These are phyloP conservation scores for Babesia sp. DNA, from an alignment of 169 alveolate species.

Conservation along the genomic window DNA sequence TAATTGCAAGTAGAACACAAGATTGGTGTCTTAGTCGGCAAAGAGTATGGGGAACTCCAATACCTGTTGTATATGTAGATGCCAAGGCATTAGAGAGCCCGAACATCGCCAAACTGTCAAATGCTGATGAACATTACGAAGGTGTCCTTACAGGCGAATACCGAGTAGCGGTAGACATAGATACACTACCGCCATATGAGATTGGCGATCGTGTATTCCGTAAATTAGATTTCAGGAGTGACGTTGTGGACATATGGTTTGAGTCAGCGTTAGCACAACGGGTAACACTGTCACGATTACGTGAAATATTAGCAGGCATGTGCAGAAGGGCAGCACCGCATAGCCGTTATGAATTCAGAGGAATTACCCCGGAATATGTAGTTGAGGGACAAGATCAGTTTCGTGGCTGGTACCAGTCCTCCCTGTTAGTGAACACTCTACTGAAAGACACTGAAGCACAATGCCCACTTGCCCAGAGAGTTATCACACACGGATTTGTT, in stretches of 20 bases:
- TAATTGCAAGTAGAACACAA: slow-evolving; percentile 52
- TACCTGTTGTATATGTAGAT: slow-evolving; percentile 23
- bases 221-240: slow-evolving; percentile 7
- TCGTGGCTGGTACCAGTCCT: slow-evolving; percentile 87
- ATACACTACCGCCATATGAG: slow-evolving; percentile 23
- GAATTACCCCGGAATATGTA: slow-evolving; percentile 19
- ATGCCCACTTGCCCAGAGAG: slow-evolving; percentile 37
- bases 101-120: slow-evolving; percentile 7
- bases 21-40: slow-evolving; percentile 86
- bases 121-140: background rate
- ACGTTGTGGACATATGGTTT: slow-evolving; percentile 81
- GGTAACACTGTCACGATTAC: slow-evolving; percentile 6
- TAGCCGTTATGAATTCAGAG: background rate
- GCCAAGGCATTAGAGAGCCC: slow-evolving; percentile 12
- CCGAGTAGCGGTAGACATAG: slow-evolving; percentile 12
- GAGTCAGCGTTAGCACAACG: slow-evolving; percentile 75
- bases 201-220: slow-evolving; percentile 32
- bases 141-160: slow-evolving; percentile 10
- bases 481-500: slow-evolving; percentile 64
- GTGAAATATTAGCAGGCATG: slow-evolving; percentile 12
- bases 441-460: background rate
- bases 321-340: background rate
- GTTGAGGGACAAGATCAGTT: slow-evolving; percentile 85
- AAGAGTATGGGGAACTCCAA: slow-evolving; percentile 82
- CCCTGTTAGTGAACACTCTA: slow-evolving; percentile 40